Percentiles rank a stretch among this genome's conserved stretches.
Evolutionary conservation across 257 asterid species (phyloP).

Genomic region (Jacaranda mimosifolia): DNA sequence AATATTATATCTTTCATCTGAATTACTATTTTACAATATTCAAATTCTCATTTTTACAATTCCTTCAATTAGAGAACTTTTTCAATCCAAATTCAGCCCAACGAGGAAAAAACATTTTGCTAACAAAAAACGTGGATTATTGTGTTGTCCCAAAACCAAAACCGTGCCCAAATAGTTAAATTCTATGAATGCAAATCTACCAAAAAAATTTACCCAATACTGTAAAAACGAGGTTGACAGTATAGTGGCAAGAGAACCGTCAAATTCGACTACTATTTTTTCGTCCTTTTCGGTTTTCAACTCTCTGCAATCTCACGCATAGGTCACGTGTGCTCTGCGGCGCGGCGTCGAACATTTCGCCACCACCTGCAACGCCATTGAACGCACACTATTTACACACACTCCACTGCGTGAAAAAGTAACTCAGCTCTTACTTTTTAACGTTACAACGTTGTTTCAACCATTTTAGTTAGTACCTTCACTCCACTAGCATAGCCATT

Average conservation of each 20-base stretch:
- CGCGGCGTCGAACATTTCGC: neutral
- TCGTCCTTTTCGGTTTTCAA: neutral
- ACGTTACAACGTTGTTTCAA: neutral
- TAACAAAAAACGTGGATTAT: neutral
- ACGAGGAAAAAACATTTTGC: neutral
- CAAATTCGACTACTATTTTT: neutral
- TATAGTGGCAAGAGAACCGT: neutral
- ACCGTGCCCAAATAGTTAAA: neutral
- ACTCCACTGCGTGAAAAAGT: constrained; percentile 19
- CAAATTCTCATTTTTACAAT: too few species aligned
- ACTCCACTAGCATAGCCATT: neutral
- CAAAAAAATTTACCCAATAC: constrained; percentile 13
- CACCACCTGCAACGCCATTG: neutral
- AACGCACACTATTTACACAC: constrained; percentile 18
- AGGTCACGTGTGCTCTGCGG: constrained; percentile 35
- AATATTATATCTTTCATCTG: too few species aligned
- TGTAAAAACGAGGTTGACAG: constrained; percentile 21
- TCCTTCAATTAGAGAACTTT: too few species aligned
- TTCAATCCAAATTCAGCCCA: neutral
- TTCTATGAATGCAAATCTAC: neutral
- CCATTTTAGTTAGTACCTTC: constrained; percentile 4
- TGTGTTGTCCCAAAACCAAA: neutral
- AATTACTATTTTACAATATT: too few species aligned
- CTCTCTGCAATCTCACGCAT: neutral
- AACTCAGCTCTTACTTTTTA: neutral